Conservation (phyloP, 148 eudicot genomes). For the Agrostemma githago region DNA sequence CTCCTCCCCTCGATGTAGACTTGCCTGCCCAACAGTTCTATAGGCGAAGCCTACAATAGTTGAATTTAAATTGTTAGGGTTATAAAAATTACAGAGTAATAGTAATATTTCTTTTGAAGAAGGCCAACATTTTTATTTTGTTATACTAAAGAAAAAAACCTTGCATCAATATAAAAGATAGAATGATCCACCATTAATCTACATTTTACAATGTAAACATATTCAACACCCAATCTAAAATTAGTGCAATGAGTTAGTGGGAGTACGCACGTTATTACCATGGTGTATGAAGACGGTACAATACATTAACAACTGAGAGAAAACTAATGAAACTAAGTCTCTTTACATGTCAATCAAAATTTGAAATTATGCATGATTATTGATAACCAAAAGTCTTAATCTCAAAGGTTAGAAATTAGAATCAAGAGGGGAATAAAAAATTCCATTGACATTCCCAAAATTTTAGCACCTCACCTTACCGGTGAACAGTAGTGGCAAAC, state of each 20-base stretch:
- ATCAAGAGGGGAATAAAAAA: not conserved
- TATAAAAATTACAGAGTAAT: not conserved
- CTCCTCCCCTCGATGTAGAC: conserved; percentile 79
- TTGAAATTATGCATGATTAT: no score
- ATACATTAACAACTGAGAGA: not conserved
- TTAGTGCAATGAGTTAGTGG: not conserved
- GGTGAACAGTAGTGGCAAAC: not conserved
- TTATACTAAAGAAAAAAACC: not conserved
- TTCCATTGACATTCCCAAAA: not conserved
- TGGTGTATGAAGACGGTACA: not conserved
- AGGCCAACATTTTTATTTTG: not conserved
- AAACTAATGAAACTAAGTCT: no score
- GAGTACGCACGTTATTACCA: not conserved
- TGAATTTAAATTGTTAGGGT: not conserved
- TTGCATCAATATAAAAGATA: not conserved
- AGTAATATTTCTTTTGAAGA: not conserved
- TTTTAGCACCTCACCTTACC: not conserved
- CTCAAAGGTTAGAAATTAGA: not conserved
- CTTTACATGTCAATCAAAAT: no score
- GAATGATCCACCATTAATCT: not conserved
- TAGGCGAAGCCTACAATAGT: conserved; percentile 67
- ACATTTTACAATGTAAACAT: not conserved
- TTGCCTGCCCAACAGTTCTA: conserved; percentile 73
- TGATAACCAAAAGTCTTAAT: no score
- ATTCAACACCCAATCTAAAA: not conserved